These are phyloP conservation scores for Epicoccum nigrum DNA, from an alignment of 2,329 filamentous ascomycete species.

Conservation along the genomic window DNA sequence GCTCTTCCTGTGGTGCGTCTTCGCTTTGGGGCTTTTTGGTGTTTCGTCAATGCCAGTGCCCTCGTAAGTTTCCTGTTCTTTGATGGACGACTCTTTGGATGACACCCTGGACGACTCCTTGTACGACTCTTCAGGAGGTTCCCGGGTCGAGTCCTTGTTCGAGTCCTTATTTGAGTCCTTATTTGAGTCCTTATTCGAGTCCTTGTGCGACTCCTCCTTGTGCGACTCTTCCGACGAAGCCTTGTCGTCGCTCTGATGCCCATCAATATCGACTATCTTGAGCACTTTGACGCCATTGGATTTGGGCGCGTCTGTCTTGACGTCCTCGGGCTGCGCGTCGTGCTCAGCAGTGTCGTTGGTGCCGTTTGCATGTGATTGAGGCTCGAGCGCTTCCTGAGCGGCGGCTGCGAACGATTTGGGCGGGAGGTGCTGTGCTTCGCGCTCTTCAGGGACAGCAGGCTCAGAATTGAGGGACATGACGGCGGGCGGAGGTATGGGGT, in stretches of 20 bases:
- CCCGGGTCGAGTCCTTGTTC: no score
- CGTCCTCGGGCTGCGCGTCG: slow-evolving; percentile 8
- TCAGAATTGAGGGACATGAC: slow-evolving; percentile 52
- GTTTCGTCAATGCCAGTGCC: slow-evolving; percentile 42
- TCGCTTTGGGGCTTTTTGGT: slow-evolving; percentile 40
- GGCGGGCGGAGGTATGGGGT: slow-evolving; percentile 12
- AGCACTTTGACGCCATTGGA: slow-evolving; percentile 10
- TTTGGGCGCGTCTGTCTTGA: slow-evolving; percentile 24
- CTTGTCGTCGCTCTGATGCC: slow-evolving; percentile 16
- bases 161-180: neutral
- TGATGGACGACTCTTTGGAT: slow-evolving; percentile 11
- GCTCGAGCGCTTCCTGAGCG: slow-evolving; percentile 41
- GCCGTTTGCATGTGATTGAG: slow-evolving; percentile 31
- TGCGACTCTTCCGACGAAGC: neutral
- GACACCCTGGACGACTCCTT: slow-evolving; percentile 6
- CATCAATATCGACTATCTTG: slow-evolving; percentile 15
- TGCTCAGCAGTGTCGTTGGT: slow-evolving; percentile 21
- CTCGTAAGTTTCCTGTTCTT: slow-evolving; percentile 35
- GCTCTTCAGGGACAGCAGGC: slow-evolving; percentile 49
- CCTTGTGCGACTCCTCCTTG: no score
- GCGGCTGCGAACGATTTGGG: slow-evolving; percentile 55
- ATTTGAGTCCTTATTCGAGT: no score
- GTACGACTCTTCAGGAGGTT: no score
- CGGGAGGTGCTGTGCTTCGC: slow-evolving; percentile 46
- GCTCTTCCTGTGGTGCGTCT: slow-evolving; percentile 36